These are phyloP conservation scores for Aspergillus aculeatinus DNA, from an alignment of 2,329 filamentous ascomycete genomes.

Conservation along the genomic window DNA sequence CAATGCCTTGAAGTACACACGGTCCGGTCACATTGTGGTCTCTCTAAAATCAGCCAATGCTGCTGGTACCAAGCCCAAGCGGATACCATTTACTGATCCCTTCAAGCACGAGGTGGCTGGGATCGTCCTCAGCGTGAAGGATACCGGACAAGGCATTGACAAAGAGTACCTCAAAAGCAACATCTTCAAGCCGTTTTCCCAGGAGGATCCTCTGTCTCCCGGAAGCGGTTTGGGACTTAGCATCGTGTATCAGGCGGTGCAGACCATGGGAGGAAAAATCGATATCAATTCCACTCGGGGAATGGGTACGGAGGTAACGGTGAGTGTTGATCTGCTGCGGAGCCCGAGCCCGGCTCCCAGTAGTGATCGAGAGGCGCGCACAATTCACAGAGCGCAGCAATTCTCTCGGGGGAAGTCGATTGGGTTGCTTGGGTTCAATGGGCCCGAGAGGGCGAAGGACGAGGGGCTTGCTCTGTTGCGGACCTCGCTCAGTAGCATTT, in stretches of 20 bases:
- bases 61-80: not conserved
- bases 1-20: conserved; percentile 14
- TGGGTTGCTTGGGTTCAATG: conserved; percentile 23
- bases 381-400: not conserved
- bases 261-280: conserved; percentile 28
- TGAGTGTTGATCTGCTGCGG: conserved; percentile 1
- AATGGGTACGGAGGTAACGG: conserved; percentile 24
- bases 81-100: not conserved
- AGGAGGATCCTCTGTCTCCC: conserved; percentile 56
- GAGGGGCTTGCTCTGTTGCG: conserved; percentile 8
- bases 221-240: conserved; percentile 63
- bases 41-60: conserved; percentile 17
- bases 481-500: conserved; percentile 22
- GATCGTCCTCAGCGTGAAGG: conserved; percentile 26
- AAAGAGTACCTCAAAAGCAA: conserved; percentile 24
- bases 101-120: conserved; percentile 5
- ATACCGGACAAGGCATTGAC: conserved; percentile 34
- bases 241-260: conserved; percentile 49
- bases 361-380: not conserved
- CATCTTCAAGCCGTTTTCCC: conserved; percentile 58
- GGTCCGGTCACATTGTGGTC: conserved; percentile 13
- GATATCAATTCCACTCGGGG: conserved; percentile 26
- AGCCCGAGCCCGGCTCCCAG: not conserved
- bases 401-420: conserved; percentile 17
- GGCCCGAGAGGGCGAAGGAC: not conserved